Evolutionary conservation across 2,329 filamentous ascomycete genomes (phyloP).

Genomic region (Xylariaceae sp.): DNA sequence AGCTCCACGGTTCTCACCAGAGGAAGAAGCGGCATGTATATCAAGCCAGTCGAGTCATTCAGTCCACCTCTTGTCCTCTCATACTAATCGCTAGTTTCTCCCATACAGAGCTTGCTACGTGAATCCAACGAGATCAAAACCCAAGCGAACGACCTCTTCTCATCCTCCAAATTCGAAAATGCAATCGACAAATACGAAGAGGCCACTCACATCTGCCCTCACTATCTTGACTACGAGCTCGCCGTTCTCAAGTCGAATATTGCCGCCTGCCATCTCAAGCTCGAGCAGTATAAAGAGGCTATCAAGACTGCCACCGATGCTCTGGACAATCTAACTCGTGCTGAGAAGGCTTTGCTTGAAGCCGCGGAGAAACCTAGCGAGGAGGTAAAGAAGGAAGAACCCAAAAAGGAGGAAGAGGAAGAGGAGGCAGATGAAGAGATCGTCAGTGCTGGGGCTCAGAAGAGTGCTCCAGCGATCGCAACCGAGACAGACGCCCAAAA

Average conservation of each 20-base stretch:
- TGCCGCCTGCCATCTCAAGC: constrained; percentile 79
- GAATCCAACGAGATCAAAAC: constrained; percentile 70
- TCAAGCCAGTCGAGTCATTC: not conserved
- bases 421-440: constrained; percentile 52
- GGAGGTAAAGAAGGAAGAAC: constrained; percentile 40
- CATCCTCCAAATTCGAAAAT: constrained; percentile 62
- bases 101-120: constrained; percentile 55
- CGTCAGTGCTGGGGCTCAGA: constrained; percentile 52
- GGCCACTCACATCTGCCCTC: constrained; percentile 71
- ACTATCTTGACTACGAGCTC: constrained; percentile 81
- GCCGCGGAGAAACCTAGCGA: constrained; percentile 32
- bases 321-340: constrained; percentile 63
- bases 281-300: constrained; percentile 79
- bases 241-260: constrained; percentile 87
- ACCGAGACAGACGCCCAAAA: constrained; percentile 29
- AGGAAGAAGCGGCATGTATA: constrained; percentile 51
- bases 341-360: constrained; percentile 39
- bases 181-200: constrained; percentile 80
- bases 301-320: constrained; percentile 67
- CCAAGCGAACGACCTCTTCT: constrained; percentile 76
- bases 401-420: constrained; percentile 41
- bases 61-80: not conserved
- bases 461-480: constrained; percentile 39
- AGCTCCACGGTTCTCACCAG: constrained; percentile 43
- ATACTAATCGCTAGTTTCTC: constrained; percentile 1